These are phyloP conservation scores for Hemileccinum rubropunctum DNA, from an alignment of 768 basidiomycete species.

Conservation along the genomic window DNA sequence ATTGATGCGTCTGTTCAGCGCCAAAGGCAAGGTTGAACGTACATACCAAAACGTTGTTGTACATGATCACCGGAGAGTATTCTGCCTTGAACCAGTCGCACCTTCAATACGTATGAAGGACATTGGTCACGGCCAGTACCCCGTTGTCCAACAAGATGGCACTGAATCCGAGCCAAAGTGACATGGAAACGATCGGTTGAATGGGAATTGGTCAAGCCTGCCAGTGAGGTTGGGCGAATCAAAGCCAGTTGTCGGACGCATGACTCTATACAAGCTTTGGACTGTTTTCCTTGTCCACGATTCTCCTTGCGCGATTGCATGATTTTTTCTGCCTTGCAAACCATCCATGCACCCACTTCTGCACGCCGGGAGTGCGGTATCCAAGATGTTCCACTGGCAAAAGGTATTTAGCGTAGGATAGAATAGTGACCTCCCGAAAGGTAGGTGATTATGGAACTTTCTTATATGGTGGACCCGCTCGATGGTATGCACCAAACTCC, in stretches of 20 bases:
- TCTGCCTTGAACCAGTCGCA: slow-evolving; percentile 85
- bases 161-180: no score
- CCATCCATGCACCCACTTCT: slow-evolving; percentile 79
- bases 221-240: no score
- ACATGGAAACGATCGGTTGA: no score
- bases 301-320: slow-evolving; percentile 58
- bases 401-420: slow-evolving; percentile 59
- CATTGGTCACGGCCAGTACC: slow-evolving; percentile 66
- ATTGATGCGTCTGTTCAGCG: slow-evolving; percentile 51
- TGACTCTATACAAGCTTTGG: slow-evolving; percentile 49
- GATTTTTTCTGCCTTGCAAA: slow-evolving; percentile 60
- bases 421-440: slow-evolving; percentile 64
- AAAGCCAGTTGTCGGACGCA: no score
- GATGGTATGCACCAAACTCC: no score
- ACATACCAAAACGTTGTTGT: slow-evolving; percentile 67
- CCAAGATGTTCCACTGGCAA: slow-evolving; percentile 90
- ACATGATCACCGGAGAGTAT: slow-evolving; percentile 61
- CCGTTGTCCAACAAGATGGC: no score
- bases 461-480: no score
- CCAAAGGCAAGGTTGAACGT: neutral
- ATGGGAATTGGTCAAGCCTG: no score
- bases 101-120: slow-evolving; percentile 62
- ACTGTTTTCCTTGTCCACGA: slow-evolving; percentile 38
- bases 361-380: slow-evolving; percentile 89
- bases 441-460: no score